Conservation (phyloP, 2,329 filamentous ascomycete genomes). For the Trichoderma simmonsii region DNA sequence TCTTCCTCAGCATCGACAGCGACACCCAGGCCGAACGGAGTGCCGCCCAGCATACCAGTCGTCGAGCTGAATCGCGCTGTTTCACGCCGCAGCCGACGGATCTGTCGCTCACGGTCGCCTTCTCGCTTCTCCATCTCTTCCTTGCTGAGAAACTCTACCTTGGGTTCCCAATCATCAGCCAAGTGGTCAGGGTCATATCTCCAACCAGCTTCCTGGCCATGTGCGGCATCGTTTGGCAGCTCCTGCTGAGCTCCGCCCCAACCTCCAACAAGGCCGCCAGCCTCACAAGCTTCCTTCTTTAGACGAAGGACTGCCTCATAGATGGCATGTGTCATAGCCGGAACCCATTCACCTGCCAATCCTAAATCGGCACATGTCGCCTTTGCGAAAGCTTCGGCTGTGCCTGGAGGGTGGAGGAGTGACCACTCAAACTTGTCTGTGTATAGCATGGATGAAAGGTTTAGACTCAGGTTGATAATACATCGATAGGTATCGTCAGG, state of each 20-base stretch:
- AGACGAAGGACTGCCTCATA: constrained; percentile 89
- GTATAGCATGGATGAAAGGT: constrained; percentile 85
- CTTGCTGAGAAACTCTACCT: constrained; percentile 77
- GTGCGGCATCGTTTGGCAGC: constrained; percentile 84
- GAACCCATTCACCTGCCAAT: constrained; percentile 86
- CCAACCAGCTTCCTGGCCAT: constrained; percentile 84
- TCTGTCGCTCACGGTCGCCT: constrained; percentile 87
- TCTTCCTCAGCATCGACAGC: constrained; percentile 64
- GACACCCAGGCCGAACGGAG: constrained; percentile 58
- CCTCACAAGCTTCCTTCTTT: constrained; percentile 96
- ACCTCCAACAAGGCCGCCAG: constrained; percentile 77
- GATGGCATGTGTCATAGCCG: constrained; percentile 91
- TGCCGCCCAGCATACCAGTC: constrained; percentile 73
- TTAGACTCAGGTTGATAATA: constrained; percentile 86
- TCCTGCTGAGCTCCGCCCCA: constrained; percentile 60
- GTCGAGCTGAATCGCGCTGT: constrained; percentile 90
- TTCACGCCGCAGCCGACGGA: constrained; percentile 80
- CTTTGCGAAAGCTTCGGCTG: constrained; percentile 88
- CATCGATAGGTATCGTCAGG: constrained; percentile 94
- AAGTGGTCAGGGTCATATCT: constrained; percentile 90
- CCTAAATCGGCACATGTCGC: constrained; percentile 91
- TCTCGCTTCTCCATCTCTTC: constrained; percentile 98
- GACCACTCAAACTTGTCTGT: constrained; percentile 99
- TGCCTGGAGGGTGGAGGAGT: constrained; percentile 82
- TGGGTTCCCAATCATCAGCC: constrained; percentile 79